Base-by-base conservation (phyloP, 225 moss, liverwort and hornwort genomes). In the Pseudoscleropodium purum region DNA sequence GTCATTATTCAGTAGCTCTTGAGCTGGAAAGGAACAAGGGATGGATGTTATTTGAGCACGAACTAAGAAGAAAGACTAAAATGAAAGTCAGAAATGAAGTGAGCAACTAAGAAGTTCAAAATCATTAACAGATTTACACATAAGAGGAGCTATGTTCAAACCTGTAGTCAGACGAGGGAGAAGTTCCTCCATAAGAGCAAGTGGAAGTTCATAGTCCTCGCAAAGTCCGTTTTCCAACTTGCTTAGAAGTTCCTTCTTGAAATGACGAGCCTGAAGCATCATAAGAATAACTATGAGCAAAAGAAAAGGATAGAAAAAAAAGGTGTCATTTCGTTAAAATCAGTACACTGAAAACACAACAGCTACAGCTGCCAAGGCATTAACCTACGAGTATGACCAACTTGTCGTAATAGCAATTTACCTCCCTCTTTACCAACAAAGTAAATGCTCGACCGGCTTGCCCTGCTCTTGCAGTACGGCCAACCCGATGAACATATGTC, bases 401-500 rank as follows among this genome's bases (percentile, higher is more conserved):
- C 52, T 57, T 72, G 37, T 77, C 33, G 49, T 39, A 45, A 73
- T 17, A 79, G 86, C 54, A 61, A 52, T 14, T 90, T 89, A 99
- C 99, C 97, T 99, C 99, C 82, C 93, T 96, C 91, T 92, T 97
- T 13, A 98, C 93, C 80, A 99, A 91, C 69, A 99, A 93, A 83
- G 99, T 99, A 86, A 95, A 97, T 49, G 97, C 96, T 88, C 92
- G 95, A 81, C 99, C 97, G 78, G 95, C 87, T 91, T 94, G 95
- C 77, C 99, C 97, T 54, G 99, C 99, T 70, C 99, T 94, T 72
- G 99, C 99, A 89, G 99, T 99, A 43, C 99, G 97, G 67, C 99
- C 99, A 65, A 99, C 97, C 82, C 99, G 99, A 92, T 99, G 99
- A 15, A 99, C 97, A 87, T 99, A 99, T 1, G 99, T 99, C 94